Evolutionary conservation across 2,329 filamentous ascomycete species (phyloP), one percentile per base, ranked within the genome.

Genomic region (Mycosphaerella sp.): DNA sequence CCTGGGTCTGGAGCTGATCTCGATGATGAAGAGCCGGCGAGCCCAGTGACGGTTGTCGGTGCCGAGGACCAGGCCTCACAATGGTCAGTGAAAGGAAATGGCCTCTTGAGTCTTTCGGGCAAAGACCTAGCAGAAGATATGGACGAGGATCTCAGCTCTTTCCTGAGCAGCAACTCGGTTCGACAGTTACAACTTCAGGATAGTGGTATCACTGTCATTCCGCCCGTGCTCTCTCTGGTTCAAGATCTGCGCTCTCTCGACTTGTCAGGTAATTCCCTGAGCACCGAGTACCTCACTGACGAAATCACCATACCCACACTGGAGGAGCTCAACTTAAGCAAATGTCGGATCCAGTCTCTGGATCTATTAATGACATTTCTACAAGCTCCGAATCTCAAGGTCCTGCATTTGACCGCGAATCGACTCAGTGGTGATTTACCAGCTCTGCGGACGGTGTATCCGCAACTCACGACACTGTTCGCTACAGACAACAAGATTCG

Each of bases 351-450:
- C 53, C 82, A 80, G 0, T 81, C 81, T 2, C 71, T 96, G 8
- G 75, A 79, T 1, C 80, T 85, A 0, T 71, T 97, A 13, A 76
- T 81, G 2, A 70, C 74, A 4, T 73, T 81, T 57, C 77, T 97
- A 4, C 75, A 78, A n/a, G 89, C 90, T 0, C 89, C 89, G 0
- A 75, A 72, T 6, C 76, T 97, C 6, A 80, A 85, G 48, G 86
- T 85, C 59, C 75, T 96, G 1, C 87, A 97, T 64, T 76, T 94
- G 6, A 89, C 86, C 18, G 79, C 85, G 57, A 97, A 97, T 66
- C 82, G 86, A n/a, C 71, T 97, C 27, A 79, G 81, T 0, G 77
- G 79, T 5, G 44, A 78, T 0, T 74, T 96, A 0, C 87, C 90
- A 0, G 59, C 66, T 18, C 72, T 95, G 6, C 82, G 82, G 47